Evolutionary conservation across 1,284 basidiomycete species (phyloP), one percentile per base, ranked within the genome.

Genomic region (Polyporus tsugae): DNA sequence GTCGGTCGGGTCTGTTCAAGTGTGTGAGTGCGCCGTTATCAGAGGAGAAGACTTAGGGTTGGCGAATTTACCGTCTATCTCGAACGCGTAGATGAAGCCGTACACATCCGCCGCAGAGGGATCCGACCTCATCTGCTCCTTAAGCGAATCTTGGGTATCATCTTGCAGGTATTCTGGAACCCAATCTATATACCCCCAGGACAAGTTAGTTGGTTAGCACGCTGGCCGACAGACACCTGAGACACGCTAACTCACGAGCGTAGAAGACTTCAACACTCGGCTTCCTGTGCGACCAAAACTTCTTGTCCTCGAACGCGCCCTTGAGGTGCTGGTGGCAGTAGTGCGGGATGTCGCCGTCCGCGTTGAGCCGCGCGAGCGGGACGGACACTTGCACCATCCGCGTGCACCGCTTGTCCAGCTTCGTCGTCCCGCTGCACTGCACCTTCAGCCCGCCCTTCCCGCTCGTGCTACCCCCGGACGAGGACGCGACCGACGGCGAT

Each of bases 71-170:
- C 91, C 89, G 76, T 87, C 84, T 67, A 94, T 91, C 78, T 94
- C 90, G 75, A 90, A 93, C 0, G 89, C 86, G 71, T 95, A 95
- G 62, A 95, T 94, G 73, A 92, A 94, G 0, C 93, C 93, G 2
- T 83, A 78, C 22, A 83, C 84, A 73, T 95, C 93, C 7, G 86
- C 82, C 2, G 75, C 60, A 0, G 91, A 88, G 1, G 81, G 81
- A n/a, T 85, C 76, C 69, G 89, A 91, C 75, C 89, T 87, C 91
- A 95, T 94, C 73, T 91, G 91, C 33, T 84, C 82, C 65, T 88
- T 85, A 55, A 95, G 77, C 2, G 87, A 84, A 41, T 86, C 82
- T 73, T 89, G 88, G 35, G 92, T 92, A 68, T 89, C 86, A 4
- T 78, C 75, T 63, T 87, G 85, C 49, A 94, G 78, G 75, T 93